These are phyloP conservation scores for Ophiostoma sp. DNA, from an alignment of 2,329 filamentous ascomycete species.

Conservation along the genomic window DNA sequence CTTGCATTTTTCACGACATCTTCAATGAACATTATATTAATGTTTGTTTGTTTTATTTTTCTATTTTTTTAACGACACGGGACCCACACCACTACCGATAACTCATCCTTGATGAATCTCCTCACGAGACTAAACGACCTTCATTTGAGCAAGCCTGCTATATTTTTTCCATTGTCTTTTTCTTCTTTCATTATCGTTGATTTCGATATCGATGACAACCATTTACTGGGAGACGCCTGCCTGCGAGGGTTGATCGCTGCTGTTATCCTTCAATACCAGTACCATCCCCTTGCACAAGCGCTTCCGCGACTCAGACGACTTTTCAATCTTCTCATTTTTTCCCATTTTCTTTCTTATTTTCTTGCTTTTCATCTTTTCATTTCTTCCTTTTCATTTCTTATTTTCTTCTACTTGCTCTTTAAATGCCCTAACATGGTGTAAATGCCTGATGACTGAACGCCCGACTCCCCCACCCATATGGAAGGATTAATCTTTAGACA, in stretches of 20 bases:
- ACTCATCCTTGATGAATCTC: slow-evolving; percentile 15
- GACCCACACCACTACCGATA: slow-evolving; percentile 25
- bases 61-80: slow-evolving; percentile 22
- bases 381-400: neutral
- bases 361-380: neutral
- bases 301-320: slow-evolving; percentile 14
- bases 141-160: slow-evolving; percentile 24
- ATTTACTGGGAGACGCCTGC: neutral
- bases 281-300: neutral
- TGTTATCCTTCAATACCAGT: neutral
- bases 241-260: neutral
- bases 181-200: neutral
- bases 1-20: slow-evolving; percentile 25
- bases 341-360: slow-evolving; percentile 15
- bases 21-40: neutral
- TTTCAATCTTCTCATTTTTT: neutral
- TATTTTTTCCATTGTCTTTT: slow-evolving; percentile 16
- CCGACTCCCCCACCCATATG: slow-evolving; percentile 24
- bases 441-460: slow-evolving; percentile 29
- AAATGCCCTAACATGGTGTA: slow-evolving; percentile 29
- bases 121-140: slow-evolving; percentile 24
- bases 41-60: slow-evolving; percentile 13
- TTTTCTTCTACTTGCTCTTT: slow-evolving; percentile 17
- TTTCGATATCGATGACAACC: neutral
- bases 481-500: slow-evolving; percentile 29